Evolutionary conservation across 768 basidiomycete species (phyloP).

Genomic region (Udeniomyces megalosporus): DNA sequence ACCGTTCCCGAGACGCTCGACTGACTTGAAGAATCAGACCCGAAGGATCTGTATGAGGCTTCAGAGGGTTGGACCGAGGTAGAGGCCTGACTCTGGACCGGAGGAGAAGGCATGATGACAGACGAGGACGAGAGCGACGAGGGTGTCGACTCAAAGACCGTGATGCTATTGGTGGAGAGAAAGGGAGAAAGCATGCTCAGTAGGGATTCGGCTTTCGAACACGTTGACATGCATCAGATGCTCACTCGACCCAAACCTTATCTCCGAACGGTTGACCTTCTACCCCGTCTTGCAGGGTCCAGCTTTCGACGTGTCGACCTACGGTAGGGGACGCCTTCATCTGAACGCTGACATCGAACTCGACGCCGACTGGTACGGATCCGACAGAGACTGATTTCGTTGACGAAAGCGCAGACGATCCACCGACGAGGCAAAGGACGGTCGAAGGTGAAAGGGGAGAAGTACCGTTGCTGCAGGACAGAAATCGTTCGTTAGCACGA

Average conservation of each 20-base stretch:
- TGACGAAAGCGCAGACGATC: background rate
- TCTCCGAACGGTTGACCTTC: conserved; percentile 49
- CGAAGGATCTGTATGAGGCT: background rate
- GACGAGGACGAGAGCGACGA: conserved; percentile 54
- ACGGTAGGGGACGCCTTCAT: conserved; percentile 65
- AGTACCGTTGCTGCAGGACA: no score
- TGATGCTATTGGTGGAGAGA: conserved; percentile 37
- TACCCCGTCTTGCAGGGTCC: conserved; percentile 49
- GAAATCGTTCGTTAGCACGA: no score
- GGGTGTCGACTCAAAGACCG: conserved; percentile 42
- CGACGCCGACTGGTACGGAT: conserved; percentile 40
- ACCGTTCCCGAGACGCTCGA: background rate
- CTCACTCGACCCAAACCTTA: conserved; percentile 66
- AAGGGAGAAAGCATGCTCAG: background rate
- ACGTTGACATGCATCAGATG: conserved; percentile 11
- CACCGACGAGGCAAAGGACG: background rate
- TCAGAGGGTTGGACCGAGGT: background rate
- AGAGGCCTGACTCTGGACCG: background rate
- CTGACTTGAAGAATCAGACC: background rate
- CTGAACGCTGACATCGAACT: conserved; percentile 54
- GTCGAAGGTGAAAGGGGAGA: background rate
- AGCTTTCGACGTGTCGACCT: conserved; percentile 60
- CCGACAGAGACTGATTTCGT: conserved; percentile 38
- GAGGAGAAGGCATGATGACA: conserved; percentile 46
- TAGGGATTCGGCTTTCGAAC: background rate